phyloP scores from a whole-genome alignment of 768 basidiomycete species.

The Xerocomus brunneocitrinus region DNA sequence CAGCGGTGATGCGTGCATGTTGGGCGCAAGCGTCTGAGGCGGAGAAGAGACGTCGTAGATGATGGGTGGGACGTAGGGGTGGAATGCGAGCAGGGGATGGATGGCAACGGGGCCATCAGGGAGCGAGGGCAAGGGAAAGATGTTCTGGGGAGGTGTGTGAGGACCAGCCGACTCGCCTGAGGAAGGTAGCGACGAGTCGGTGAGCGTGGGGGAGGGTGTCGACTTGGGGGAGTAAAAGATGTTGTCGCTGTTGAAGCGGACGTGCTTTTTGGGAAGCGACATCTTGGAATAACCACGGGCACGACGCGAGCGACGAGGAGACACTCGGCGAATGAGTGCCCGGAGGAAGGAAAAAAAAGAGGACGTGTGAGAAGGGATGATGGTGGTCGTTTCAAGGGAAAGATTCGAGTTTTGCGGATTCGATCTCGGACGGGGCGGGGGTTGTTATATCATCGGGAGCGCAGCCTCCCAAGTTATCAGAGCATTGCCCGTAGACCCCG shows the following conservation, averaged over 20 bases:
- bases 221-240: slow-evolving; percentile 29
- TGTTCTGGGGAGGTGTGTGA: slow-evolving; percentile 27
- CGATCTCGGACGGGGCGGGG: not conserved
- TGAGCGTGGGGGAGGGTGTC: slow-evolving; percentile 19
- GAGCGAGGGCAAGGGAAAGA: slow-evolving; percentile 14
- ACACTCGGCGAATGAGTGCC: slow-evolving; percentile 13
- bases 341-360: slow-evolving; percentile 5
- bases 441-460: slow-evolving; percentile 22
- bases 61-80: slow-evolving; percentile 22
- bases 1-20: slow-evolving; percentile 23
- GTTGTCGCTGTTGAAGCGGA: slow-evolving; percentile 32
- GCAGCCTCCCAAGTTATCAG: slow-evolving; percentile 23
- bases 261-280: slow-evolving; percentile 22
- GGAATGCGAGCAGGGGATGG: slow-evolving; percentile 28
- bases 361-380: slow-evolving; percentile 17
- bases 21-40: slow-evolving; percentile 18
- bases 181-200: slow-evolving; percentile 30
- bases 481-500: slow-evolving; percentile 26
- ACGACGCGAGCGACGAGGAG: slow-evolving; percentile 9
- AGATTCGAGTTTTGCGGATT: not conserved
- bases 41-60: slow-evolving; percentile 19
- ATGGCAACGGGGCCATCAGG: slow-evolving; percentile 28
- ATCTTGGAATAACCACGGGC: slow-evolving; percentile 11
- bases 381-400: slow-evolving; percentile 10
- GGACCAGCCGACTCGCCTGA: slow-evolving; percentile 28